A percentile compares a stretch with the other conserved stretches of the same genome.
Conservation (phyloP, 2,329 filamentous ascomycete genomes). For the Aspergillus ustus region DNA sequence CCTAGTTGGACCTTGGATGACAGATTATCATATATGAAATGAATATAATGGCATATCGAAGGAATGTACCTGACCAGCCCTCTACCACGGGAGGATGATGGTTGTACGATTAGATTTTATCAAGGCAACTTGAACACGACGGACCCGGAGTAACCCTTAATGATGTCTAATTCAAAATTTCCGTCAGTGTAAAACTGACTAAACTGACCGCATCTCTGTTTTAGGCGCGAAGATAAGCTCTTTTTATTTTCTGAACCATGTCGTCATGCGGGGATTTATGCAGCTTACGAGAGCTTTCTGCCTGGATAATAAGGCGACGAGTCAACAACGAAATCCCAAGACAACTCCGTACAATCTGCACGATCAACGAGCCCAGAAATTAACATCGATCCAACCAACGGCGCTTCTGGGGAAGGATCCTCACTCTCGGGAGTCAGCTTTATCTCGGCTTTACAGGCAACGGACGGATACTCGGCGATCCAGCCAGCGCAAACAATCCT, state of each 20-base stretch:
- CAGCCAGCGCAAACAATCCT: conserved; percentile 14
- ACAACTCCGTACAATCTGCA: neutral
- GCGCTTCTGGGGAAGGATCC: neutral
- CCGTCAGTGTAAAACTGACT: neutral
- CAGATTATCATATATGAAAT: neutral
- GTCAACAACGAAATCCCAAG: neutral
- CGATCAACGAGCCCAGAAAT: neutral
- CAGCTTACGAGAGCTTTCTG: neutral
- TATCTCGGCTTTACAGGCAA: neutral
- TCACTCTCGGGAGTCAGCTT: neutral
- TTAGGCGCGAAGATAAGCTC: neutral
- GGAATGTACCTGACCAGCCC: neutral
- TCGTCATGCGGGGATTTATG: conserved; percentile 7
- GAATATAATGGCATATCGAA: neutral
- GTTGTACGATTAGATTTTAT: neutral
- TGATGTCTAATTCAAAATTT: neutral
- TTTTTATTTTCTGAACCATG: neutral
- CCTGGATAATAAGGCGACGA: neutral
- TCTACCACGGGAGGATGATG: neutral
- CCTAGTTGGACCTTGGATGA: neutral
- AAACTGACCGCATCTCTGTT: neutral
- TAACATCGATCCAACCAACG: neutral
- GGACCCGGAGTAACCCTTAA: neutral
- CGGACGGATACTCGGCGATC: neutral
- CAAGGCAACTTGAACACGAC: neutral